Conservation (phyloP, 192 early-diverging fungal species). For the Powellomyces hirtus region DNA sequence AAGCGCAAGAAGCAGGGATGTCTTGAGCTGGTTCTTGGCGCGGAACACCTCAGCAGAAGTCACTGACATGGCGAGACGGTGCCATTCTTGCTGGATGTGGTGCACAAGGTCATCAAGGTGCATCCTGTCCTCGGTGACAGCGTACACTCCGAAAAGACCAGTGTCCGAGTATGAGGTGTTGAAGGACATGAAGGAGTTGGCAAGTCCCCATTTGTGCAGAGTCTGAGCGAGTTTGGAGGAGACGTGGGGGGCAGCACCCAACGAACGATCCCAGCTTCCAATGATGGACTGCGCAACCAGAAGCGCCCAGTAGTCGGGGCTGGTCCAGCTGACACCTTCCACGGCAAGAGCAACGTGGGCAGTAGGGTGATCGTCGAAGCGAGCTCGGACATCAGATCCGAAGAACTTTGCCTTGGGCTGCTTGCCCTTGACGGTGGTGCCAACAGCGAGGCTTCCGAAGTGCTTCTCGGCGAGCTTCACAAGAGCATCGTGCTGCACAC, state of each 20-base stretch:
- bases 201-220: slow-evolving; percentile 75
- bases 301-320: slow-evolving; percentile 93
- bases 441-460: slow-evolving; percentile 75
- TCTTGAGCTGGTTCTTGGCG: slow-evolving; percentile 99
- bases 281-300: slow-evolving; percentile 94
- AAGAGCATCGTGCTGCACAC: slow-evolving; percentile 88
- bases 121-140: slow-evolving; percentile 78
- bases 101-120: slow-evolving; percentile 84
- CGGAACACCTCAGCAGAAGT: slow-evolving; percentile 90
- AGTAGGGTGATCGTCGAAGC: slow-evolving; percentile 83
- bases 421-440: slow-evolving; percentile 31
- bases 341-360: slow-evolving; percentile 98
- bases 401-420: slow-evolving; percentile 75
- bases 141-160: slow-evolving; percentile 95
- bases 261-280: slow-evolving; percentile 94
- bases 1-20: slow-evolving; percentile 80
- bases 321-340: slow-evolving; percentile 93
- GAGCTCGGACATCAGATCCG: slow-evolving; percentile 86
- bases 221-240: slow-evolving; percentile 83
- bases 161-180: slow-evolving; percentile 99
- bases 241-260: slow-evolving; percentile 84
- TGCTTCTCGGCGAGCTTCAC: slow-evolving; percentile 90
- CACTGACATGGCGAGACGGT: slow-evolving; percentile 78
- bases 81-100: slow-evolving; percentile 91
- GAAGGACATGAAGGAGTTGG: slow-evolving; percentile 99